Conservation (phyloP, 2,329 filamentous ascomycete genomes). For the Calonectria honghensis region DNA sequence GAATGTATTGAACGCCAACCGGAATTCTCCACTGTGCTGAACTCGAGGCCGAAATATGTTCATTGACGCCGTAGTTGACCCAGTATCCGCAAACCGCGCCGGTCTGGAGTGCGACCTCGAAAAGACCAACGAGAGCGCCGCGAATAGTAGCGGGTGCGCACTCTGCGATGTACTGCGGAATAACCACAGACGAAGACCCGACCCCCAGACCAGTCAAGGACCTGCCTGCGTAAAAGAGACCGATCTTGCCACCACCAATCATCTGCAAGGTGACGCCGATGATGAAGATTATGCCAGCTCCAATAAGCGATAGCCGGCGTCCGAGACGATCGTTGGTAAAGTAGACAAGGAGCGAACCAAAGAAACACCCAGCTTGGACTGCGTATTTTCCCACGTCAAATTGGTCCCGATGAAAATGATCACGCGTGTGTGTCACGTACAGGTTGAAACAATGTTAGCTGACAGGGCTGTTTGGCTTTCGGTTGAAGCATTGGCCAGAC, state of each 20-base stretch:
- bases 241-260: conserved; percentile 64
- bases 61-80: conserved; percentile 52
- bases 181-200: conserved; percentile 69
- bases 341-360: conserved; percentile 72
- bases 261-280: conserved; percentile 72
- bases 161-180: conserved; percentile 76
- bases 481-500: conserved; percentile 23
- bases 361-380: conserved; percentile 71
- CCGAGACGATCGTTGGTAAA: conserved; percentile 74
- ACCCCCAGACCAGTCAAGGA: conserved; percentile 71
- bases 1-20: conserved; percentile 54
- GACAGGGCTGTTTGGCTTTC: conserved; percentile 25
- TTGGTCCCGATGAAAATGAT: background rate
- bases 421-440: background rate
- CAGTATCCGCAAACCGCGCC: conserved; percentile 70
- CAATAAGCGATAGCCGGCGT: conserved; percentile 70
- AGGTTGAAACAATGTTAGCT: conserved; percentile 41
- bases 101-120: conserved; percentile 70
- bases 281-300: conserved; percentile 68
- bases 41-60: conserved; percentile 40
- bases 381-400: background rate
- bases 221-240: conserved; percentile 74
- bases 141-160: conserved; percentile 71
- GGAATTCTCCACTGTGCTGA: conserved; percentile 65
- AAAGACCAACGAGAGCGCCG: conserved; percentile 70